These are phyloP conservation scores for Tieghemostelium lacteum DNA, from an alignment of 78 protist genomes.

Conservation along the genomic window DNA sequence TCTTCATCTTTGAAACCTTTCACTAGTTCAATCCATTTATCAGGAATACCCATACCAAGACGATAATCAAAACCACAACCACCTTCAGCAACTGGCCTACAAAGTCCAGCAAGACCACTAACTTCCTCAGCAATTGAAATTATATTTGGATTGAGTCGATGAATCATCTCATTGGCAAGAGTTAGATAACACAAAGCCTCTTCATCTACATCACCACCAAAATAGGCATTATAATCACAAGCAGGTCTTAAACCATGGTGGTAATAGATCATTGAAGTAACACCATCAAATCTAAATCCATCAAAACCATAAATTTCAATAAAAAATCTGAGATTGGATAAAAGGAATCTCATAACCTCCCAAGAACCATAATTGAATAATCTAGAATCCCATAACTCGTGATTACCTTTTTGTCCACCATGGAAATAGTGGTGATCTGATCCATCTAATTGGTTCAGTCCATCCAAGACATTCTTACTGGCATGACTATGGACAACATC, in stretches of 20 bases:
- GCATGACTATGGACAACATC: conserved; percentile 96
- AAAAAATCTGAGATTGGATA: conserved; percentile 88
- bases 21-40: conserved; percentile 96
- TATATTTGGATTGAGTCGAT: conserved; percentile 43
- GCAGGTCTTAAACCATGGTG: conserved; percentile 93
- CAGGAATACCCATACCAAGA: conserved; percentile 94
- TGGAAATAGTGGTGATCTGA: conserved; percentile 93
- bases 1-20: conserved; percentile 91
- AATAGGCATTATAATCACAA: conserved; percentile 92
- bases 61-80: conserved; percentile 98
- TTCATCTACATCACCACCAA: conserved; percentile 86
- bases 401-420: conserved; percentile 86
- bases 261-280: conserved; percentile 92
- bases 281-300: conserved; percentile 99
- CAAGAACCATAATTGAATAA: conserved; percentile 92
- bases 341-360: conserved; percentile 95
- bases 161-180: conserved; percentile 75
- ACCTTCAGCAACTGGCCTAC: conserved; percentile 91
- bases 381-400: conserved; percentile 94
- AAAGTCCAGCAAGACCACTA: conserved; percentile 94
- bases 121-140: conserved; percentile 97
- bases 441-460: conserved; percentile 94
- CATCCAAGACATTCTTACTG: conserved; percentile 88
- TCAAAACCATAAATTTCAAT: conserved; percentile 92
- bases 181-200: conserved; percentile 91